These are phyloP conservation scores for Cutaneotrichosporon sp. DNA, from an alignment of 1,284 basidiomycete species.

Conservation along the genomic window DNA sequence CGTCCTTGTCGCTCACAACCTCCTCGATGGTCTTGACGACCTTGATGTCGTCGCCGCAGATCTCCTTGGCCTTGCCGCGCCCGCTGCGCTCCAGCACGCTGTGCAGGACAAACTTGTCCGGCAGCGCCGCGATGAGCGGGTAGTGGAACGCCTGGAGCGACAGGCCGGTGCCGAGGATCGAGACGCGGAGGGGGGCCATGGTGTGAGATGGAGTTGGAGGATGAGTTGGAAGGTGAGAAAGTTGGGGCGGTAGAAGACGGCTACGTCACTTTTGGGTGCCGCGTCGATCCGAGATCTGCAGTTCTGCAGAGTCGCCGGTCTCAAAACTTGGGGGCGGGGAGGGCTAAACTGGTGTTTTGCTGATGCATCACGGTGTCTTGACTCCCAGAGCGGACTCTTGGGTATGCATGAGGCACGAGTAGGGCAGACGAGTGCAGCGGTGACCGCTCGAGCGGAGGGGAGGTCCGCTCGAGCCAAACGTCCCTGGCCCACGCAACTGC, in stretches of 20 bases:
- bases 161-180: constrained; percentile 73
- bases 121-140: constrained; percentile 74
- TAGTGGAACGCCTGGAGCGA: constrained; percentile 74
- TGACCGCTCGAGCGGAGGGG: neutral
- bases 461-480: neutral
- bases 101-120: constrained; percentile 69
- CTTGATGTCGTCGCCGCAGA: constrained; percentile 43
- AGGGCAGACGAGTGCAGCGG: neutral
- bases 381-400: neutral
- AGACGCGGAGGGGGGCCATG: constrained; percentile 63
- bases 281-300: neutral
- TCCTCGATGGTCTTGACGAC: constrained; percentile 50
- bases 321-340: too few species aligned
- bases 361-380: too few species aligned
- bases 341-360: too few species aligned
- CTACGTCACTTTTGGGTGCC: neutral
- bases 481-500: neutral
- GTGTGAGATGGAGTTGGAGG: neutral
- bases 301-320: neutral
- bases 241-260: neutral
- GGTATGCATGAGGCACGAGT: neutral
- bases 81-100: constrained; percentile 59
- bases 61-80: constrained; percentile 34
- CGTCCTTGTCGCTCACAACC: constrained; percentile 49
- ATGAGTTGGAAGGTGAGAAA: neutral